Evolutionary conservation across 768 basidiomycete genomes (phyloP).

Genomic region (Macrolepiota albuminosa): DNA sequence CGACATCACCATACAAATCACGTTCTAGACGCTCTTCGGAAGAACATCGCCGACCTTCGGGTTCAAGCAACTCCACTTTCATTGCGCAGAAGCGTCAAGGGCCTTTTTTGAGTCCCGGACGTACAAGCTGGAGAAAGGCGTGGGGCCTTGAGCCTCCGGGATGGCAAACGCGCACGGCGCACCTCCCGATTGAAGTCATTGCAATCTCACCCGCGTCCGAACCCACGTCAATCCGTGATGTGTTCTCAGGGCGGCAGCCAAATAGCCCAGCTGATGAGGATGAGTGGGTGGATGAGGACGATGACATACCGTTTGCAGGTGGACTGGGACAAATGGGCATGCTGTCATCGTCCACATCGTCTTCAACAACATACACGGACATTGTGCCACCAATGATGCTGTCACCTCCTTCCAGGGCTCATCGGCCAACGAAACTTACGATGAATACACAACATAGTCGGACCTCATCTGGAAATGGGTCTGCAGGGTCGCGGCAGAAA

Average conservation of each 20-base stretch:
- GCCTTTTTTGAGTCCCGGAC: constrained; percentile 65
- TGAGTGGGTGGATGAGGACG: constrained; percentile 88
- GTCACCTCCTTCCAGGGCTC: constrained; percentile 49
- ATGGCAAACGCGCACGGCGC: constrained; percentile 66
- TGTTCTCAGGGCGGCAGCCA: constrained; percentile 69
- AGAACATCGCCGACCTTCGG: constrained; percentile 34
- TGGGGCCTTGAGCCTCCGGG: constrained; percentile 88
- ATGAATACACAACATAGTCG: constrained; percentile 20
- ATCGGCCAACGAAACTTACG: constrained; percentile 32
- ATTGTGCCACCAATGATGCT: constrained; percentile 29
- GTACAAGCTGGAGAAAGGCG: constrained; percentile 84
- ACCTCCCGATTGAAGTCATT: constrained; percentile 73
- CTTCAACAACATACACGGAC: constrained; percentile 26
- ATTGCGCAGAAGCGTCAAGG: constrained; percentile 79
- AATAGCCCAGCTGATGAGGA: constrained; percentile 67
- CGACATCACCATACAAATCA: constrained; percentile 57
- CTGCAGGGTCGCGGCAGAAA: constrained; percentile 31
- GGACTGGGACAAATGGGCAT: constrained; percentile 67
- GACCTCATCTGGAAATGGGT: constrained; percentile 16
- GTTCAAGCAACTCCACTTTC: constrained; percentile 52
- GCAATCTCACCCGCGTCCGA: constrained; percentile 57
- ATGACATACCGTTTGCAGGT: constrained; percentile 72
- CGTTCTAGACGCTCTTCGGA: constrained; percentile 47
- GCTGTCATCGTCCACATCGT: constrained; percentile 24
- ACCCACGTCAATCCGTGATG: constrained; percentile 60